Evolutionary conservation across 768 basidiomycete genomes (phyloP).

Genomic region (Boletus tylopilopsis): DNA sequence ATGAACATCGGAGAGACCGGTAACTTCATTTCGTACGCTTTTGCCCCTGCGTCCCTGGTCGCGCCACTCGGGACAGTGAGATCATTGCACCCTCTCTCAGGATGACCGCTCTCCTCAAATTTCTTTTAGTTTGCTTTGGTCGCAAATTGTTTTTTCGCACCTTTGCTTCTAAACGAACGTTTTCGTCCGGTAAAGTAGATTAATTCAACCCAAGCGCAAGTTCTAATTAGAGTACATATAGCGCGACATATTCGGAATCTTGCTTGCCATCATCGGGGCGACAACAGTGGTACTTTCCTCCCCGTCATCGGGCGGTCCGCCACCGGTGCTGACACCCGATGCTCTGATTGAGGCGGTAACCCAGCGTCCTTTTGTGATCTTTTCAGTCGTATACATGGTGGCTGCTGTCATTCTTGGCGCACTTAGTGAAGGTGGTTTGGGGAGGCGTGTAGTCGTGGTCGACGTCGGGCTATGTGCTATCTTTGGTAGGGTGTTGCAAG

Average conservation of each 20-base stretch:
- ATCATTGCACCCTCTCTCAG: conserved; percentile 3
- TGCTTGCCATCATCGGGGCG: conserved; percentile 82
- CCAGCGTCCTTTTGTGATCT: conserved; percentile 71
- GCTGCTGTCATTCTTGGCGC: conserved; percentile 55
- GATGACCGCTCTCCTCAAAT: background rate
- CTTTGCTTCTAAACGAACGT: conserved; percentile 74
- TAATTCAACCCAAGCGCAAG: conserved; percentile 1
- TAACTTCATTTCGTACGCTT: conserved; percentile 90
- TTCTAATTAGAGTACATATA: conserved; percentile 29
- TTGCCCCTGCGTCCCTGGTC: conserved; percentile 87
- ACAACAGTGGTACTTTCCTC: conserved; percentile 88
- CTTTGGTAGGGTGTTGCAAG: conserved; percentile 49
- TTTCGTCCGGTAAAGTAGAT: conserved; percentile 63
- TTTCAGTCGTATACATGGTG: conserved; percentile 59
- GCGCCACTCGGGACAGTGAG: conserved; percentile 93
- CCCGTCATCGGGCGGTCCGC: conserved; percentile 62
- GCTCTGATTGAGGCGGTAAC: conserved; percentile 65
- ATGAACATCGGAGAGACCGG: conserved; percentile 91
- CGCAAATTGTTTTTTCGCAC: conserved; percentile 93
- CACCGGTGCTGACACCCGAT: conserved; percentile 54
- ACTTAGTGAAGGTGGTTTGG: conserved; percentile 62
- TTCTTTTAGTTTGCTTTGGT: conserved; percentile 77
- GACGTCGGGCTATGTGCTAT: conserved; percentile 88
- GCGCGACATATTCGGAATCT: conserved; percentile 77
- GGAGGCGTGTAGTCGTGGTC: conserved; percentile 69